Percentiles rank a stretch among this genome's conserved stretches.
phyloP scores from a whole-genome alignment of 2,329 filamentous ascomycete species.

The Fusarium solani-melongenae region DNA sequence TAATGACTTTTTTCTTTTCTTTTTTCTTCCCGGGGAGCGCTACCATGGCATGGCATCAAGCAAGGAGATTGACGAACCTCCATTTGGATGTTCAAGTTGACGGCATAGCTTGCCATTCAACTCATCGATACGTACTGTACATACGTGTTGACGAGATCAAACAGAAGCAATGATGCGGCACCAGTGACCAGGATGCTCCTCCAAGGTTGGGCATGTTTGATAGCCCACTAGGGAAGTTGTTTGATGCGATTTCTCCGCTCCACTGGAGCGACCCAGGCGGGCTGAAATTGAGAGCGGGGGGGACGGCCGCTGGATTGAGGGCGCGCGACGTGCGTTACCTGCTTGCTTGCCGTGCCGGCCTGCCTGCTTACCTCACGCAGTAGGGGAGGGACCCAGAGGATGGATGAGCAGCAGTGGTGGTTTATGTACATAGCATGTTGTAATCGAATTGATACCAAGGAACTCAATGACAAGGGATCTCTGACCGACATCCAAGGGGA shows the following conservation, averaged over 20 bases:
- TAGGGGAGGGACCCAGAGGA: not conserved
- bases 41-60: not conserved
- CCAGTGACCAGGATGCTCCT: not conserved
- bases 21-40: not conserved
- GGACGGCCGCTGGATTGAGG: conserved; percentile 44
- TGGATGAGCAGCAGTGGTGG: not conserved
- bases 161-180: not conserved
- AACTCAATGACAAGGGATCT: not conserved
- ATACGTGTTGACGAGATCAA: not conserved
- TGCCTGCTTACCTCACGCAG: conserved; percentile 1
- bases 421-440: not conserved
- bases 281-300: conserved; percentile 35
- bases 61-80: not conserved
- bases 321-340: conserved; percentile 23
- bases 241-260: conserved; percentile 23
- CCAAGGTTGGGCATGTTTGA: conserved; percentile 16
- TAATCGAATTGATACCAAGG: not conserved
- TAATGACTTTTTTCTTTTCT: not conserved
- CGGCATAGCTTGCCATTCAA: not conserved
- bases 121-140: not conserved
- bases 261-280: conserved; percentile 26
- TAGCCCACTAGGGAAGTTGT: not conserved
- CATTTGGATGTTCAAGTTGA: not conserved
- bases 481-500: not conserved
- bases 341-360: not conserved